Evolutionary conservation across 768 basidiomycete species (phyloP), one percentile per base, ranked within the genome.

Genomic region (Agaricus sinodeliciosus): DNA sequence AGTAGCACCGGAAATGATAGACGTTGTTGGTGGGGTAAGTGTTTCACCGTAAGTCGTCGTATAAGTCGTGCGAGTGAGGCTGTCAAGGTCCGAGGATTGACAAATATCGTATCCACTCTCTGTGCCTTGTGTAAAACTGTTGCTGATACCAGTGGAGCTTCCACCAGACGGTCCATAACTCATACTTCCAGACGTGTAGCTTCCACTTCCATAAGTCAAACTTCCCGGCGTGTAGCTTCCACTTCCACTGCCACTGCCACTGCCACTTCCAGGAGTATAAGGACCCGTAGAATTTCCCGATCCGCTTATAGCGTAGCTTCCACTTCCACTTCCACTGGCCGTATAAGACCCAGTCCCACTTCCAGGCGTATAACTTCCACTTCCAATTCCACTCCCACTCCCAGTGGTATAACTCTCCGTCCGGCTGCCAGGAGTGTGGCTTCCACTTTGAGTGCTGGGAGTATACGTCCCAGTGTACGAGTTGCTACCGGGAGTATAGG

Each of bases 71-170:
- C 69, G 71, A 3, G 65, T 67, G 9, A 66, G 62, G 43, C 63
- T 63, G n/a, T 72, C 75, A 22, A 79, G 60, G 57, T 80, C 78
- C 6, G 78, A 80, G 8, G 78, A 78, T 1, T 65, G 67, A 57
- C 78, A 81, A 13, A 81, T 63, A 57, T 81, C 77, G 57, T 79
- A 79, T 12, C 78, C 78, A 18, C 75, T 78, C 60, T 78, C 75
- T 58, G 71, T 72, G 13, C 72, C 73, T 15, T 67, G 70, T 13
- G 69, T 73, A 15, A 68, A 60, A 19, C 51, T 58, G 31, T 56
- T 59, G 36, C 56, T 54, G 15, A 56, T 59, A 36, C 58, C 60
- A 45, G 61, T 59, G 8, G 57, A 49, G 28, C 34, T 46, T 43
- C 34, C 53, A 16, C 28, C 52, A 16, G 40, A 48, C 8, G 51